Conservation (phyloP, 805 yeast genomes). For the Candida sphagnicola region DNA sequence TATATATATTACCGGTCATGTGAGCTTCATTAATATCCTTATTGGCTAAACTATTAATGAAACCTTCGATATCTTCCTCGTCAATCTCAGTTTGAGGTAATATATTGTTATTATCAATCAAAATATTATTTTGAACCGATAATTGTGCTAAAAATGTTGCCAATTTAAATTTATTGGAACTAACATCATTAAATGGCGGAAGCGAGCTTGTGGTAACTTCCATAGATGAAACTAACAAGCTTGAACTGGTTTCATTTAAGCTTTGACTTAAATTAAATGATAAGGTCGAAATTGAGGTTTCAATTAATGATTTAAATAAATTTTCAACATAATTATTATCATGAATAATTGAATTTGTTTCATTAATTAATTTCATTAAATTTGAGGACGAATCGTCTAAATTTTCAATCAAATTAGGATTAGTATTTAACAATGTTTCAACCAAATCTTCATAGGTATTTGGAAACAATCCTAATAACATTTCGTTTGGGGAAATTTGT, state of each 20-base stretch:
- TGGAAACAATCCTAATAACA: conserved; percentile 32
- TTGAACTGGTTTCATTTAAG: conserved; percentile 12
- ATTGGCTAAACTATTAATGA: conserved; percentile 8
- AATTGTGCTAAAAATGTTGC: conserved; percentile 70
- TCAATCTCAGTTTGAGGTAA: conserved; percentile 9
- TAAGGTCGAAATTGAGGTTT: conserved; percentile 32
- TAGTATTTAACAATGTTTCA: conserved; percentile 48
- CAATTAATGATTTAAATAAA: conserved; percentile 31
- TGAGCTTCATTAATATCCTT: conserved; percentile 11
- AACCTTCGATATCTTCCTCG: conserved; percentile 10
- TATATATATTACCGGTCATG: conserved; percentile 32
- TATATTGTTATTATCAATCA: conserved; percentile 42
- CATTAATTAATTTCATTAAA: conserved; percentile 39
- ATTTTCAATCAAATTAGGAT: conserved; percentile 36
- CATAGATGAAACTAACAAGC: conserved; percentile 3
- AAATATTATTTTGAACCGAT: conserved; percentile 57
- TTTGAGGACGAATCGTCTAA: conserved; percentile 34
- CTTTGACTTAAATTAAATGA: conserved; percentile 25
- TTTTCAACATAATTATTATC: conserved; percentile 24
- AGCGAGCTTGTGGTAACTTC: conserved; percentile 4
- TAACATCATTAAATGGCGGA: conserved; percentile 10
- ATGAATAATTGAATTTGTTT: conserved; percentile 39
- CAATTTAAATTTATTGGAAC: conserved; percentile 36
- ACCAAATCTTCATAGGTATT: conserved; percentile 32
- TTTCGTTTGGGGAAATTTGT: conserved; percentile 15